Conservation (phyloP, 129 eudicot genomes). For the Glebionis coronaria region DNA sequence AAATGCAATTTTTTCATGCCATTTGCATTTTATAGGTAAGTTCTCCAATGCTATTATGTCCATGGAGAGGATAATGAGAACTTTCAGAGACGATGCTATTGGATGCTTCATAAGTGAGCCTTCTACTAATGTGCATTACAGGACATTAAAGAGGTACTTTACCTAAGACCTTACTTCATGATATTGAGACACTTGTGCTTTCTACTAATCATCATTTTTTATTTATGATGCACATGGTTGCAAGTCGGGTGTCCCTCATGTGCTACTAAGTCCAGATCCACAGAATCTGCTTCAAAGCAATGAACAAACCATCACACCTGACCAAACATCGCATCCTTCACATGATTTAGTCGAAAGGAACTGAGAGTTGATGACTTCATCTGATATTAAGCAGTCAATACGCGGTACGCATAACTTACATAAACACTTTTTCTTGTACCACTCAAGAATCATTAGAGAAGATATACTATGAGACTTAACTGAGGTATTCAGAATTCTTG, state of each 20-base stretch:
- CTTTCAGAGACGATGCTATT: slow-evolving; percentile 45
- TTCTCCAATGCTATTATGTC: slow-evolving; percentile 48
- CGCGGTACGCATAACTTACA: background rate
- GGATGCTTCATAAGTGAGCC: slow-evolving; percentile 50
- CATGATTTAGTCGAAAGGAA: background rate
- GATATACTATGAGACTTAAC: too few relatives aligned
- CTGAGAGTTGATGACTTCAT: background rate
- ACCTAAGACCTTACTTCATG: background rate
- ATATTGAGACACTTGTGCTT: background rate
- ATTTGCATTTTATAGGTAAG: slow-evolving; percentile 38
- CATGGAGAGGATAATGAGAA: slow-evolving; percentile 51
- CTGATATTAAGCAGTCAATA: slow-evolving; percentile 13
- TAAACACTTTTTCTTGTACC: background rate
- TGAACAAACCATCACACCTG: slow-evolving; percentile 17
- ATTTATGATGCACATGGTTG: slow-evolving; percentile 18
- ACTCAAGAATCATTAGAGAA: too few relatives aligned
- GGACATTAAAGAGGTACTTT: slow-evolving; percentile 35
- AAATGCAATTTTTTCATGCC: too few relatives aligned
- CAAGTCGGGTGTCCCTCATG: slow-evolving; percentile 6
- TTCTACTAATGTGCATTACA: slow-evolving; percentile 36
- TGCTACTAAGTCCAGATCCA: slow-evolving; percentile 12
- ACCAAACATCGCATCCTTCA: slow-evolving; percentile 10
- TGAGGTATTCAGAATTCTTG: too few relatives aligned
- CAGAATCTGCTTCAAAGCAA: slow-evolving; percentile 19
- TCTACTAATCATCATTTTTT: background rate